Base-by-base conservation (phyloP, 768 basidiomycete species). In the Amanita subjunquillea region DNA sequence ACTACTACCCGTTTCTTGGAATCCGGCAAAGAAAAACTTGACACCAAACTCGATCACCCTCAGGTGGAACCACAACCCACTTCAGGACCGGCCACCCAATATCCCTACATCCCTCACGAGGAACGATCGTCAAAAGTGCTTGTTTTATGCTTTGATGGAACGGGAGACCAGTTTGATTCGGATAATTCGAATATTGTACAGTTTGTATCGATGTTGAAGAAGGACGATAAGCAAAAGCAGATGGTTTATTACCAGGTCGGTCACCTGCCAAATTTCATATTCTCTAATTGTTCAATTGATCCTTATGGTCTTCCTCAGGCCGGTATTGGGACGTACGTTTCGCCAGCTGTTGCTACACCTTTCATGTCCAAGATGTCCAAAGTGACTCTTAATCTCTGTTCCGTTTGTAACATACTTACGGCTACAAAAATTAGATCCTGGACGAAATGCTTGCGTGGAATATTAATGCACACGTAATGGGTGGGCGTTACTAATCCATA, bases 201-300 rank as follows among this genome's bases (percentile, higher is more conserved):
- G 56, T 64, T 79, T 22, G 75, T 78, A 59, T 61, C 68, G 10
- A 64, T 77, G 65, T 61, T 80, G 54, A 76, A 76, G 62, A 80
- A 79, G 59, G 74, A 72, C 50, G 72, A 80, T 55, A 65, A 67
- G 20, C 56, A 61, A 3, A 62, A 72, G 62, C 79, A 81, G 57
- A 66, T 79, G 65, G 74, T 75, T 4, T 81, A 80, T 56, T 81
- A 81, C 55, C 79, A 80, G 69, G 74, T 76, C 6, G 62, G 50
- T 32, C 17, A 17, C 17, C 32, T 32, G 2, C 25, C 45, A 8
- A 32, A 9, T 41, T 42, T 13, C 22, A 22, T 36, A 38, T 32
- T 29, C 9, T 10, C 29, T 12, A 6, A 2, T 23, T n/a, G 3
- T 25, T 2, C 12, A n/a, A 29, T 13, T 45, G 9, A 29, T 25